These are phyloP conservation scores for Podospora anserina DNA, from an alignment of 495 filamentous ascomycete species.

Conservation along the genomic window DNA sequence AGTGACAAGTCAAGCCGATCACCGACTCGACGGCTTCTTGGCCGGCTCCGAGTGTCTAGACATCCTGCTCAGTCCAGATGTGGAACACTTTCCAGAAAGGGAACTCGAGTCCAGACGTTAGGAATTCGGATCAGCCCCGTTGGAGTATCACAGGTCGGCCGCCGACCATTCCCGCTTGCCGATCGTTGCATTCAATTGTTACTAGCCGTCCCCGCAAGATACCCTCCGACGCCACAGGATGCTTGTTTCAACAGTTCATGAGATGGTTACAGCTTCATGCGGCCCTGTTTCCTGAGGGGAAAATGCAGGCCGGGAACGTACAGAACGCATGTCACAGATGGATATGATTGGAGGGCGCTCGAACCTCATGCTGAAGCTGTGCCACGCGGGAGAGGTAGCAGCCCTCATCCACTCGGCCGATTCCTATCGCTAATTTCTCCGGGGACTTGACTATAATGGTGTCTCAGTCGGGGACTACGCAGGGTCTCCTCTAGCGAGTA, in stretches of 20 bases:
- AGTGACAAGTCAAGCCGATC: background rate
- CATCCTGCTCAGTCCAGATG: background rate
- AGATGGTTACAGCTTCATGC: conserved; percentile 4
- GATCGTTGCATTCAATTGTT: background rate
- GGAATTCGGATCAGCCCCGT: background rate
- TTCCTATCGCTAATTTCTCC: background rate
- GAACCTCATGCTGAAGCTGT: background rate
- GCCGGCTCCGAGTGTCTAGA: background rate
- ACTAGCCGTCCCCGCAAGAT: background rate
- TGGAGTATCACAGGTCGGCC: background rate
- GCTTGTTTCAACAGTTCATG: conserved; percentile 6
- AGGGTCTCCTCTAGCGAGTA: background rate
- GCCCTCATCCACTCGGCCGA: background rate
- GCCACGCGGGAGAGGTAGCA: background rate
- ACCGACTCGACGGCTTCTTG: background rate
- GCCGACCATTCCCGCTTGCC: background rate
- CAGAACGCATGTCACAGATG: background rate
- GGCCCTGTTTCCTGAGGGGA: background rate
- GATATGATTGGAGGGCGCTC: background rate
- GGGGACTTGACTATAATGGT: background rate
- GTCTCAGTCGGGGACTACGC: background rate
- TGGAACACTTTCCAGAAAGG: background rate
- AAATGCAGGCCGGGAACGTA: background rate
- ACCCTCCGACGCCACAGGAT: conserved; percentile 5
- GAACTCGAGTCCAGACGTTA: background rate